Evolutionary conservation across 805 yeast genomes (phyloP), one percentile per base, ranked within the genome.

Genomic region (Helenozyma baotianmanensis): DNA sequence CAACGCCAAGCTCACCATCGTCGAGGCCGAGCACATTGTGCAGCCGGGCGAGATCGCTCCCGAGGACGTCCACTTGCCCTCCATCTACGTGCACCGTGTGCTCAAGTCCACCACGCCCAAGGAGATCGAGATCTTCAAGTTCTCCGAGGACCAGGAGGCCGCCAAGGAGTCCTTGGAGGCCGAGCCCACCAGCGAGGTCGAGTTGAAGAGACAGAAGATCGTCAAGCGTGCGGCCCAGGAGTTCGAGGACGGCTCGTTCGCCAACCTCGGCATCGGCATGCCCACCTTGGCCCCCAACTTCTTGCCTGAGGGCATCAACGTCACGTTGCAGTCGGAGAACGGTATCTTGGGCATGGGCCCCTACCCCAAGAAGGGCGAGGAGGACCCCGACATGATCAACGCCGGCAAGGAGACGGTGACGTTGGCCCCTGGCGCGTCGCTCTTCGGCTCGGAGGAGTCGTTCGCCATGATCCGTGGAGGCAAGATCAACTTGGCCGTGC

Each of bases 381-480:
- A 64, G 25, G 72, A 68, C 40, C 58, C 74, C 3, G 76, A 72
- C 41, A 40, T 64, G 40, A 67, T 70, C 38, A 71, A 72, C 40
- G 75, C 76, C 9, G 76, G 77, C 16, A 71, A 71, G 43, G 76
- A 71, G 52, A 65, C 76, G 4, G 68, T 68, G 19, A 70, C 76
- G 1, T 47, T 71, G 37, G 45, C 48, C 6, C 52, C 61, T 11
- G 76, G 76, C n/a, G 73, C 71, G 1, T 59, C 75, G 0, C 49
- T 69, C 12, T 71, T 71, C 43, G 72, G 73, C 2, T 65, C 73
- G 4, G 74, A 68, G 32, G 74, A 68, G 41, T 66, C 74, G n/a
- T 71, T 71, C 39, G 67, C 62, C 18, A 64, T 71, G 70, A 72
- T 71, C 27, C 56, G 77, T 23, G 56, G 69, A 5, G 76, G 76